These are phyloP conservation scores for Phytophthora foliorum DNA, from an alignment of 352 stramenopile species.

Conservation along the genomic window DNA sequence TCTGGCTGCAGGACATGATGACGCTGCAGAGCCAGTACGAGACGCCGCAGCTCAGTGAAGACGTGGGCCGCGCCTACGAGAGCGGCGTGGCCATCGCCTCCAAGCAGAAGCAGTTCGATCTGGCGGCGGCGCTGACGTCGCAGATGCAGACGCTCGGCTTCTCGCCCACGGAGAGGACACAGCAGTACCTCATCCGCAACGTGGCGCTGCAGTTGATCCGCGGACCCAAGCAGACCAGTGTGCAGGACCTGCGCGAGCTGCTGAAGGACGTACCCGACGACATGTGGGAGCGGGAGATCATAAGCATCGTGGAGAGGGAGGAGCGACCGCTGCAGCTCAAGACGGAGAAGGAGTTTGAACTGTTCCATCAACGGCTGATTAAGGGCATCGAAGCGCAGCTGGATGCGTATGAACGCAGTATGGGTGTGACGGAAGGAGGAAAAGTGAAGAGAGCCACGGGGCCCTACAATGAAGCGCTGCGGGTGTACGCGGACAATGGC, in stretches of 20 bases:
- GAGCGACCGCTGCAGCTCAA: conserved; percentile 69
- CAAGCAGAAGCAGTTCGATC: conserved; percentile 75
- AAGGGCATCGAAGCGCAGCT: conserved; percentile 53
- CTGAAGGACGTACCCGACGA: conserved; percentile 34
- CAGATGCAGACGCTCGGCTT: conserved; percentile 62
- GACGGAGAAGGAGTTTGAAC: conserved; percentile 54
- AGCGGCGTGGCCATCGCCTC: conserved; percentile 72
- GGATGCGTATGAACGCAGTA: conserved; percentile 54
- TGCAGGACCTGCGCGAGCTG: conserved; percentile 47
- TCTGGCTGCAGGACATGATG: conserved; percentile 48
- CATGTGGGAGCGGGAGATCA: conserved; percentile 62
- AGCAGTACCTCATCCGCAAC: conserved; percentile 61
- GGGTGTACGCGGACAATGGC: conserved; percentile 63
- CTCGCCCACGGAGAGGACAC: conserved; percentile 45
- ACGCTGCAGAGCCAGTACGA: conserved; percentile 34
- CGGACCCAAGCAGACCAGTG: conserved; percentile 31
- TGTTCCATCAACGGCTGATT: conserved; percentile 58
- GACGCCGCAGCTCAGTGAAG: conserved; percentile 18
- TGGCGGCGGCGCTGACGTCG: conserved; percentile 47
- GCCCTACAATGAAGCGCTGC: conserved; percentile 75
- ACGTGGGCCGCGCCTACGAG: conserved; percentile 65
- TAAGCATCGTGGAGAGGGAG: conserved; percentile 66
- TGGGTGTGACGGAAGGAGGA: background rate
- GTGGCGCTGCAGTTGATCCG: conserved; percentile 59
- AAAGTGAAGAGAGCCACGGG: conserved; percentile 31